phyloP scores from a whole-genome alignment of 2,329 filamentous ascomycete genomes.

The Exophiala bonariae region DNA sequence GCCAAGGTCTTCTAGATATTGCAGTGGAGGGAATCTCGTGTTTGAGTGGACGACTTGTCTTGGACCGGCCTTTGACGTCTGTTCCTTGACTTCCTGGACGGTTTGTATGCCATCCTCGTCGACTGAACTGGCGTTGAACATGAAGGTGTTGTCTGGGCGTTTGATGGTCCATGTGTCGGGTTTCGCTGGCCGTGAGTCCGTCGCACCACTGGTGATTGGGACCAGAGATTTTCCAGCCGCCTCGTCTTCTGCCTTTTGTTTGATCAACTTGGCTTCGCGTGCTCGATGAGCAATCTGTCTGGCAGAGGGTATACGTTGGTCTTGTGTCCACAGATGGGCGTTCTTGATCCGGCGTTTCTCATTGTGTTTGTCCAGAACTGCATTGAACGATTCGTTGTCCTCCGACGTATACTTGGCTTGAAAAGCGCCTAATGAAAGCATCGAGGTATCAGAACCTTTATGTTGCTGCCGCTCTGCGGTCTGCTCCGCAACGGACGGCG shows the following conservation, averaged over 20 bases:
- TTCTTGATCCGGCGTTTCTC: slow-evolving; percentile 80
- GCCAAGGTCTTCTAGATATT: slow-evolving; percentile 29
- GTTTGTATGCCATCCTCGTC: slow-evolving; percentile 59
- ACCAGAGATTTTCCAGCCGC: slow-evolving; percentile 61
- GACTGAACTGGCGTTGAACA: slow-evolving; percentile 63
- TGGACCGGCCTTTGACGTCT: slow-evolving; percentile 70
- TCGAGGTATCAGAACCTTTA: slow-evolving; percentile 63
- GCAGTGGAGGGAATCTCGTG: slow-evolving; percentile 67
- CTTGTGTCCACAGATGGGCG: slow-evolving; percentile 76
- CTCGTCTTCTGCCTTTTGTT: slow-evolving; percentile 63
- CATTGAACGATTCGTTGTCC: slow-evolving; percentile 96
- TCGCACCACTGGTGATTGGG: slow-evolving; percentile 58
- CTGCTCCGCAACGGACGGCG: slow-evolving; percentile 39
- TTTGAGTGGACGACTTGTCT: slow-evolving; percentile 80
- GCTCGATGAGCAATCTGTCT: slow-evolving; percentile 58
- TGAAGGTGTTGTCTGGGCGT: slow-evolving; percentile 76
- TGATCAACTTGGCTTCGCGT: slow-evolving; percentile 62
- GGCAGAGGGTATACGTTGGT: slow-evolving; percentile 74
- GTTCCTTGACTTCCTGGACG: slow-evolving; percentile 66
- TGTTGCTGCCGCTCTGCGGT: slow-evolving; percentile 40
- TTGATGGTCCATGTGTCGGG: slow-evolving; percentile 71
- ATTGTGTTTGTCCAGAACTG: slow-evolving; percentile 87
- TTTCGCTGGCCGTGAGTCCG: slow-evolving; percentile 71
- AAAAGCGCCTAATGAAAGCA: slow-evolving; percentile 79
- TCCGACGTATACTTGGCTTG: slow-evolving; percentile 95